Evolutionary conservation across 495 filamentous ascomycete species (phyloP).

Genomic region (Cercophora samala): DNA sequence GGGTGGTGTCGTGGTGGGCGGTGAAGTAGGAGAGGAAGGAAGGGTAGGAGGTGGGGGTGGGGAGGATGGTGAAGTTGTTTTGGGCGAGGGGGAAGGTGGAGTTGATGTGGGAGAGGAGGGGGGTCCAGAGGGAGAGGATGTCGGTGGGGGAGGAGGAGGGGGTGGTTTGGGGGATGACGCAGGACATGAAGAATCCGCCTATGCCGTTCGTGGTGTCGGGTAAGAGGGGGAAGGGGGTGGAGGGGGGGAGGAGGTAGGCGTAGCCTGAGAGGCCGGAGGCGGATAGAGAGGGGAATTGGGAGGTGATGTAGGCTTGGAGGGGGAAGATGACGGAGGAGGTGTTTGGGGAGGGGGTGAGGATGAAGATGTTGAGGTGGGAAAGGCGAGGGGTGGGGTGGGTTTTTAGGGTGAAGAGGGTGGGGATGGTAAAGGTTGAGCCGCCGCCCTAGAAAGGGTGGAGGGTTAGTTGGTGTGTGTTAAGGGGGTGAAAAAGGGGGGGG

Average conservation of each 20-base stretch:
- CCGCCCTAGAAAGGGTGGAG: slow-evolving; percentile 45
- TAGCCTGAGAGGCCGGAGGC: slow-evolving; percentile 43
- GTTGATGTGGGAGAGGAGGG: slow-evolving; percentile 36
- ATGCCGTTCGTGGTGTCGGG: slow-evolving; percentile 26
- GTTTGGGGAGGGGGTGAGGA: slow-evolving; percentile 17
- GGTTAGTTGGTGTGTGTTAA: not conserved
- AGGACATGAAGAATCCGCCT: slow-evolving; percentile 33
- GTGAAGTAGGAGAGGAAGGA: slow-evolving; percentile 50
- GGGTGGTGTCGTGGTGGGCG: slow-evolving; percentile 29
- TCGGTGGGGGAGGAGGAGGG: slow-evolving; percentile 29
- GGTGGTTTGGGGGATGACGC: slow-evolving; percentile 24
- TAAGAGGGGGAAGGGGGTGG: slow-evolving; percentile 16
- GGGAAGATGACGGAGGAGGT: slow-evolving; percentile 23
- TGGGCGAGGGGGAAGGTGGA: slow-evolving; percentile 33
- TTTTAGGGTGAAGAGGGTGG: slow-evolving; percentile 53
- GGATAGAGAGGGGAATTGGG: slow-evolving; percentile 36
- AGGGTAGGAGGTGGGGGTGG: slow-evolving; percentile 22
- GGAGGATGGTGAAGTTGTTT: not conserved
- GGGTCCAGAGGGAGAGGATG: slow-evolving; percentile 43
- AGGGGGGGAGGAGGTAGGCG: slow-evolving; percentile 29
- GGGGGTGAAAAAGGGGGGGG: not conserved
- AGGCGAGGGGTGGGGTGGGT: slow-evolving; percentile 38
- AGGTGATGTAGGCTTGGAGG: slow-evolving; percentile 38
- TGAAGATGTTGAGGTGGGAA: slow-evolving; percentile 18
- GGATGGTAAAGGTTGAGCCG: slow-evolving; percentile 60